These are phyloP conservation scores for Gamsiella multidivaricata DNA, from an alignment of 192 early-diverging fungal genomes.

Conservation along the genomic window DNA sequence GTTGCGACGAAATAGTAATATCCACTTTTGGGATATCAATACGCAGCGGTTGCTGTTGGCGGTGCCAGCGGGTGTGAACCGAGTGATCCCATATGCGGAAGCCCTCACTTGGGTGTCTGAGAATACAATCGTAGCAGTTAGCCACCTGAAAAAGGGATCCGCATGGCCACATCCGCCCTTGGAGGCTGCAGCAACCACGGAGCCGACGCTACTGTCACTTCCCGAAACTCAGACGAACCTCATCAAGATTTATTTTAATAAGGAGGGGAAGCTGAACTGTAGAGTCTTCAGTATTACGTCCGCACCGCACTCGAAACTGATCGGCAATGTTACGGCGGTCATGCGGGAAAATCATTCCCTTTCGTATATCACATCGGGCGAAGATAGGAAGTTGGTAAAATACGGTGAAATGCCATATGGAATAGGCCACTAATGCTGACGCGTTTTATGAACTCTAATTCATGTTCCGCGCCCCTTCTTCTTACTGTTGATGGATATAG, in stretches of 20 bases:
- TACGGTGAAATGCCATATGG: neutral
- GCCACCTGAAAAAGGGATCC: slow-evolving; percentile 19
- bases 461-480: neutral
- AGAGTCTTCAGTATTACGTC: slow-evolving; percentile 6
- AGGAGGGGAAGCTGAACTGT: neutral
- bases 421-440: too few relatives aligned
- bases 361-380: slow-evolving; percentile 34
- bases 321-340: slow-evolving; percentile 11
- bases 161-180: slow-evolving; percentile 4
- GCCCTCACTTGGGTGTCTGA: slow-evolving; percentile 27
- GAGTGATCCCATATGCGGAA: slow-evolving; percentile 41
- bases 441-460: too few relatives aligned
- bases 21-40: slow-evolving; percentile 41
- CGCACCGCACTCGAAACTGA: slow-evolving; percentile 13
- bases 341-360: slow-evolving; percentile 15
- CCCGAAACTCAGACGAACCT: slow-evolving; percentile 36
- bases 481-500: slow-evolving; percentile 1
- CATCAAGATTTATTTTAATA: slow-evolving; percentile 17
- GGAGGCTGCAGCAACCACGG: neutral
- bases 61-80: neutral
- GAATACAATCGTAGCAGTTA: slow-evolving; percentile 33
- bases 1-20: slow-evolving; percentile 7
- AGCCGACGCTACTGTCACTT: neutral
- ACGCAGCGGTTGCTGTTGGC: neutral
- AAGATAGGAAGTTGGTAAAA: slow-evolving; percentile 22